phyloP scores from a whole-genome alignment of 1,284 basidiomycete species.

The Paramarasmius palmivorus region DNA sequence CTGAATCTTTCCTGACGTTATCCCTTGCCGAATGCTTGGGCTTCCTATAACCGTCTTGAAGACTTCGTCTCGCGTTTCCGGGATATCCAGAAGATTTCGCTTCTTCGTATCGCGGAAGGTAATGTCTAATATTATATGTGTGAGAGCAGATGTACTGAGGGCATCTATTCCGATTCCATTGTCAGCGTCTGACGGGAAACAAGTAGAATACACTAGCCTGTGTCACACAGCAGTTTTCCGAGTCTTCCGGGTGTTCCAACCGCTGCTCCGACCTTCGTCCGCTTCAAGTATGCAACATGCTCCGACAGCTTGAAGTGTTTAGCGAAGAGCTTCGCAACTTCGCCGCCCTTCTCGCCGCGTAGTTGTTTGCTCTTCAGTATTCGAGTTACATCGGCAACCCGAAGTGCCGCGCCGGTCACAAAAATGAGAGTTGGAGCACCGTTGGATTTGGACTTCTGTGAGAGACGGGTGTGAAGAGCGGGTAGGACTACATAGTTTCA shows the following conservation, averaged over 20 bases:
- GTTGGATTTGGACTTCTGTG: conserved; percentile 68
- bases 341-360: conserved; percentile 75
- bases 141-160: conserved; percentile 67
- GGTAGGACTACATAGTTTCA: conserved; percentile 55
- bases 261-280: conserved; percentile 75
- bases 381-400: conserved; percentile 76
- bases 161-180: conserved; percentile 48
- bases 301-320: conserved; percentile 84
- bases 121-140: conserved; percentile 79
- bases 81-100: conserved; percentile 74
- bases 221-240: conserved; percentile 76
- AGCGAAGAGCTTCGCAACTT: conserved; percentile 84
- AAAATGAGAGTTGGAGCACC: conserved; percentile 81
- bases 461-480: conserved; percentile 63
- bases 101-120: conserved; percentile 74
- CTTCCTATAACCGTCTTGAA: conserved; percentile 72
- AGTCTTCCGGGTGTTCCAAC: conserved; percentile 83
- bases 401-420: conserved; percentile 74
- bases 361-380: conserved; percentile 67
- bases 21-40: conserved; percentile 57
- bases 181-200: background rate
- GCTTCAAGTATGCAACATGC: conserved; percentile 73
- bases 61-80: conserved; percentile 80
- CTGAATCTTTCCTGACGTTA: conserved; percentile 72
- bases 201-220: conserved; percentile 48